These are phyloP conservation scores for Taiozyma sp. DNA, from an alignment of 1,139 yeast species.

Conservation along the genomic window DNA sequence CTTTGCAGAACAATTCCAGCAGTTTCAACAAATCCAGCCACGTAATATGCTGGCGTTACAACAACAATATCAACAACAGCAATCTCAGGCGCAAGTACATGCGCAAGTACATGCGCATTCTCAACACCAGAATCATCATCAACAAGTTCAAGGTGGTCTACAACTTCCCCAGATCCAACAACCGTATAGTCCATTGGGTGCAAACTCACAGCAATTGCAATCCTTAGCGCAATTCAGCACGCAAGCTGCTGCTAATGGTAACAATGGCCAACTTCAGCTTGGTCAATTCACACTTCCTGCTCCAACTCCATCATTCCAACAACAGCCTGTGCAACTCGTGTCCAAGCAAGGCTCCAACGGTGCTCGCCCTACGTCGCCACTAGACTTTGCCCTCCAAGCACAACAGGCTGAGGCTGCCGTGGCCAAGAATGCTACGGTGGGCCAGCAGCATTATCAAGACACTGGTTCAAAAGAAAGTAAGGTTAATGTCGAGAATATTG, in stretches of 20 bases:
- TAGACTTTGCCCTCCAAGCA: neutral
- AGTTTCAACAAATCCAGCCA: constrained; percentile 1
- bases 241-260: neutral
- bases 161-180: constrained; percentile 4
- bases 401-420: constrained; percentile 4
- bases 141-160: constrained; percentile 1
- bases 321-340: neutral
- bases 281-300: neutral
- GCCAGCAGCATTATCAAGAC: constrained; percentile 2
- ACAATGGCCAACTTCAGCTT: neutral
- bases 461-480: neutral
- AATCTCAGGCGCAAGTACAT: neutral
- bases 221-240: neutral
- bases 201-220: constrained; percentile 5
- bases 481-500: constrained; percentile 16
- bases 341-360: neutral
- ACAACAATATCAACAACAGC: constrained; percentile 4
- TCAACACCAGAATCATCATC: neutral
- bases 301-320: neutral
- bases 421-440: constrained; percentile 4
- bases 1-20: constrained; percentile 5
- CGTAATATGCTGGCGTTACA: neutral
- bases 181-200: constrained; percentile 1
- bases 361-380: neutral
- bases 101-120: neutral